Percentiles rank a stretch among this genome's conserved stretches.
Evolutionary conservation across 371 early-diverging fungal species (phyloP).

Genomic region (Circinella minor): DNA sequence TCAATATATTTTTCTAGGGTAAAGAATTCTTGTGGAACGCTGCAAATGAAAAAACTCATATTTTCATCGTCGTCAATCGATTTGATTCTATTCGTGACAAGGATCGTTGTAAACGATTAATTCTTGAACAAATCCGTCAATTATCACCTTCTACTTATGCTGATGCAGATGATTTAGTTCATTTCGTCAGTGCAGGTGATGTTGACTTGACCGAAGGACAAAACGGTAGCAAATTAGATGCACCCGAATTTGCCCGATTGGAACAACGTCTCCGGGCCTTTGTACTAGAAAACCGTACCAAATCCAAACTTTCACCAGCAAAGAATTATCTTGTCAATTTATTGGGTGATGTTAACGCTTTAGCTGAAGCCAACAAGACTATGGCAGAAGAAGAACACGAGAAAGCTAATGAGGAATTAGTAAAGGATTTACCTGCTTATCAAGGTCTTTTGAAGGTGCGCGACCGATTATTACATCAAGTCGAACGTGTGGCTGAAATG

Average conservation of each 20-base stretch:
- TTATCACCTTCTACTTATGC: constrained; percentile 93
- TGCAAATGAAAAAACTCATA: constrained; percentile 96
- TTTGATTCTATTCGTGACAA: constrained; percentile 95
- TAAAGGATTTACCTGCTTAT: constrained; percentile 61
- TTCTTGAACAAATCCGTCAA: constrained; percentile 92
- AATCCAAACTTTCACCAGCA: constrained; percentile 93
- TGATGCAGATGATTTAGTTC: constrained; percentile 91
- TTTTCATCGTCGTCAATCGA: constrained; percentile 97
- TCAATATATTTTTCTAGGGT: constrained; percentile 55
- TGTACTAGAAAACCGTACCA: constrained; percentile 92
- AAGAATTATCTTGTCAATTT: constrained; percentile 88
- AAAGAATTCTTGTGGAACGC: constrained; percentile 95
- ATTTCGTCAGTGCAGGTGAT: constrained; percentile 91
- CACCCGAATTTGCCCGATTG: constrained; percentile 75
- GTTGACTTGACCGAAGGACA: constrained; percentile 42
- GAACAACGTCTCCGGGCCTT: constrained; percentile 90
- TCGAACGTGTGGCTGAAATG: constrained; percentile 71
- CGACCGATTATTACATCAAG: constrained; percentile 63
- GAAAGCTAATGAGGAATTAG: constrained; percentile 46
- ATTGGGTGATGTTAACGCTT: constrained; percentile 65
- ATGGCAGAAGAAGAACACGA: constrained; percentile 45
- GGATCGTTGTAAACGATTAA: constrained; percentile 89
- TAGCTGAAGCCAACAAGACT: constrained; percentile 60
- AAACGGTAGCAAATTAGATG: constrained; percentile 48
- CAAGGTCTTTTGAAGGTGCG: constrained; percentile 57